Percentiles rank a stretch among this genome's conserved stretches.
Evolutionary conservation across 106 monocot genomes (phyloP).

Genomic region (Dendrobium officinale): DNA sequence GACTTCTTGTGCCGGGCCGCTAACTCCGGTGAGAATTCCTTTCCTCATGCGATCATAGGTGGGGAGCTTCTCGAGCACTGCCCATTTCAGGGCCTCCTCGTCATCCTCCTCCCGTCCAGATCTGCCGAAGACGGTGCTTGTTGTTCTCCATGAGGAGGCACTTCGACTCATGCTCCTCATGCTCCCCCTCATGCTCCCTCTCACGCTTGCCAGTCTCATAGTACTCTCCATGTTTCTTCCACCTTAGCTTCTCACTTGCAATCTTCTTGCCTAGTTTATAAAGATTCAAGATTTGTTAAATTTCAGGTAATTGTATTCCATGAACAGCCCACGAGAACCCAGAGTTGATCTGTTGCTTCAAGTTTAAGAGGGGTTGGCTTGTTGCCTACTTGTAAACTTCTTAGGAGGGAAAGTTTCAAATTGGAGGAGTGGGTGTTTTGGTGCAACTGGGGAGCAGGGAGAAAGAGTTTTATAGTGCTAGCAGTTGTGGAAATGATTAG

Average conservation of each 20-base stretch:
- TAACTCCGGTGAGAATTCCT: conserved; percentile 19
- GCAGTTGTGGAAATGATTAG: not conserved
- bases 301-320: not conserved
- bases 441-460: not conserved
- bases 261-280: not conserved
- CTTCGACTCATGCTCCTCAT: conserved; percentile 7
- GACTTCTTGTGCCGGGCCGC: conserved; percentile 12
- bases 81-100: conserved; percentile 50
- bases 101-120: conserved; percentile 36
- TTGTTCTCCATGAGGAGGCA: conserved; percentile 4
- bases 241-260: not conserved
- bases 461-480: not conserved
- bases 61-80: conserved; percentile 48
- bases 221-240: not conserved
- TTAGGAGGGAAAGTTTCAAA: not conserved
- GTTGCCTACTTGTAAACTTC: not conserved
- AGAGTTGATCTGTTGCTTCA: not conserved
- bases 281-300: not conserved
- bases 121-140: conserved; percentile 27
- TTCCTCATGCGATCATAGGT: conserved; percentile 36
- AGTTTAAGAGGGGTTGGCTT: not conserved
- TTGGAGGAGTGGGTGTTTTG: not conserved
- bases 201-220: conserved; percentile 7
- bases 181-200: conserved; percentile 4
- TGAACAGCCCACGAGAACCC: not conserved